These are phyloP conservation scores for Crucihimalaya himalaica DNA, from an alignment of 345 rosid species.

Conservation along the genomic window DNA sequence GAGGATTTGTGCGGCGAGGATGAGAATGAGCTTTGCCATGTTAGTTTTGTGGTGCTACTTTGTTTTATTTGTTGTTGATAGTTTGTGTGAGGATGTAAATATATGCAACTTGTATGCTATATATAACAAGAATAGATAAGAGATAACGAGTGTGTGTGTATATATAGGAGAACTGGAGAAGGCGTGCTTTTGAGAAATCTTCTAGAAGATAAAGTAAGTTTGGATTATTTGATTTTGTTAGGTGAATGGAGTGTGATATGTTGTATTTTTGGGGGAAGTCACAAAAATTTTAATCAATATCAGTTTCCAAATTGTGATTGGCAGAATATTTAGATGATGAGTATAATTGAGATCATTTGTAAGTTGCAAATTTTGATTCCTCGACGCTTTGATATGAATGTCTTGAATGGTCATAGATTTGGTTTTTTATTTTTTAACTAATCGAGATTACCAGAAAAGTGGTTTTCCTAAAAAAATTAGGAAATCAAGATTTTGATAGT, in stretches of 20 bases:
- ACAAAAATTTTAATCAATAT: neutral
- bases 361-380: constrained; percentile 1
- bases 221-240: neutral
- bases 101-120: neutral
- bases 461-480: no score
- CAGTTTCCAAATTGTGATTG: constrained; percentile 1
- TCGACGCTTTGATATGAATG: no score
- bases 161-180: neutral
- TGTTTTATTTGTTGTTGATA: neutral
- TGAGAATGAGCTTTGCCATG: neutral
- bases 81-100: neutral
- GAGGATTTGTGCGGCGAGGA: constrained; percentile 15
- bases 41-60: neutral
- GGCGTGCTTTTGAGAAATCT: neutral
- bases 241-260: neutral
- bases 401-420: no score
- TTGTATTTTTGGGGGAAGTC: neutral
- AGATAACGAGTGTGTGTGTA: neutral
- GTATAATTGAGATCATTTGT: neutral
- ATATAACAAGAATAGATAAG: neutral
- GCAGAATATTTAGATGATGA: neutral
- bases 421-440: no score
- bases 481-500: no score
- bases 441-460: no score
- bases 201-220: constrained; percentile 3